These are phyloP conservation scores for Verticillium nubilum DNA, from an alignment of 2,329 filamentous ascomycete species.

Conservation along the genomic window DNA sequence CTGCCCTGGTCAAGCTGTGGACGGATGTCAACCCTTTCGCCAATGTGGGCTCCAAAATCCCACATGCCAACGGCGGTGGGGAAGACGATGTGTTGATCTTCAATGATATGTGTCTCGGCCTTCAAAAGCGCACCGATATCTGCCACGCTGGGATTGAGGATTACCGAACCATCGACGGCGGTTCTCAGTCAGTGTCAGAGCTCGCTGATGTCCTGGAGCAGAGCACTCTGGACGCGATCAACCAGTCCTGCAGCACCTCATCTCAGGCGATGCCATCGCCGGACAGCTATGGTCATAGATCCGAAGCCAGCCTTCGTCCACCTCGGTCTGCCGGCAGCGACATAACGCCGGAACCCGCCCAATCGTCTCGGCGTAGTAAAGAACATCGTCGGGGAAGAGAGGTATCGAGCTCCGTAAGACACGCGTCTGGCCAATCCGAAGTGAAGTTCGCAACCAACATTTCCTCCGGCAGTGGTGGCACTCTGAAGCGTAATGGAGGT, in stretches of 20 bases:
- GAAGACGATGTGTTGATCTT: constrained; percentile 51
- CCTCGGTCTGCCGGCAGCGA: constrained; percentile 17
- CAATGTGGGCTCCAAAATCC: constrained; percentile 9
- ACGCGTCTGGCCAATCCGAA: constrained; percentile 16
- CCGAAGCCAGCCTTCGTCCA: constrained; percentile 3
- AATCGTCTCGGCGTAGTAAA: constrained; percentile 6
- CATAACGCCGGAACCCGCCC: constrained; percentile 6
- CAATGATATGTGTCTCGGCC: constrained; percentile 40
- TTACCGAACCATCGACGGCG: constrained; percentile 31
- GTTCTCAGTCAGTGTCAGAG: constrained; percentile 25
- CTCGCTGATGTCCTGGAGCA: constrained; percentile 45
- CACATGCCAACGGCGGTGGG: background rate
- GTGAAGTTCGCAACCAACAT: constrained; percentile 5
- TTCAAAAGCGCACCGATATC: constrained; percentile 46
- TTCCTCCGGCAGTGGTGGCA: constrained; percentile 20
- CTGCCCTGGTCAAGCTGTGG: constrained; percentile 78
- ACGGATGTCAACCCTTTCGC: constrained; percentile 45
- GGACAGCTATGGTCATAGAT: background rate
- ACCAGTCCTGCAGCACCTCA: constrained; percentile 26
- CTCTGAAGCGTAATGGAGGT: constrained; percentile 29
- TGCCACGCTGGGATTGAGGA: constrained; percentile 46
- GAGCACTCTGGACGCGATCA: constrained; percentile 28
- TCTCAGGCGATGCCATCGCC: constrained; percentile 2
- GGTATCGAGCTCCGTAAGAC: constrained; percentile 4
- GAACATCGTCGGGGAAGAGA: constrained; percentile 12